phyloP scores from a whole-genome alignment of 164 flowering plant species.

The Annona squamosa region DNA sequence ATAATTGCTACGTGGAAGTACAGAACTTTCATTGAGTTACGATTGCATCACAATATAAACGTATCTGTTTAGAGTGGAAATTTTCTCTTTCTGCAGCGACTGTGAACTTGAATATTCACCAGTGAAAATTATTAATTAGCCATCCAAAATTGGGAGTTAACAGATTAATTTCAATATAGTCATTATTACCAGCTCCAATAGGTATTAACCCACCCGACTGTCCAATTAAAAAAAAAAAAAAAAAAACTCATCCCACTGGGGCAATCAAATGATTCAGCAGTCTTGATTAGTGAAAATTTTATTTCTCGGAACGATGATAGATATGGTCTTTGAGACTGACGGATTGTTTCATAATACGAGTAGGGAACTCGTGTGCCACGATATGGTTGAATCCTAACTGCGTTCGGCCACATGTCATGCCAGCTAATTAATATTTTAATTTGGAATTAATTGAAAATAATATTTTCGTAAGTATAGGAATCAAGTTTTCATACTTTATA shows the following conservation, averaged over 20 bases:
- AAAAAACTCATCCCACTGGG: background rate
- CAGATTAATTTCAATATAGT: too few species aligned
- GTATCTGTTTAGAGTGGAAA: too few species aligned
- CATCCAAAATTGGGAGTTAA: too few species aligned
- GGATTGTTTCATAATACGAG: background rate
- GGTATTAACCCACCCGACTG: too few species aligned
- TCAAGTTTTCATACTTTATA: constrained; percentile 8
- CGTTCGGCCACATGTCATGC: background rate
- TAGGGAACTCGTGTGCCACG: background rate
- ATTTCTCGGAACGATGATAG: background rate
- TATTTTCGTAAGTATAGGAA: constrained; percentile 1
- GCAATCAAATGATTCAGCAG: background rate
- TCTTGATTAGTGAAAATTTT: background rate
- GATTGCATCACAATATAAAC: too few species aligned
- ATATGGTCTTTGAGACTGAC: background rate
- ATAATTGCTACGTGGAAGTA: too few species aligned
- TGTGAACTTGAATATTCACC: too few species aligned
- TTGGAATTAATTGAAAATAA: background rate
- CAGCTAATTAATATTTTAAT: background rate
- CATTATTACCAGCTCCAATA: too few species aligned
- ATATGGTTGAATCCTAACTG: background rate
- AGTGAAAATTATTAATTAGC: too few species aligned
- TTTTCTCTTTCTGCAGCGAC: too few species aligned
- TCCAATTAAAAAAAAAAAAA: too few species aligned
- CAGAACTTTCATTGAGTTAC: too few species aligned